A percentile compares a stretch with the other conserved stretches of the same genome.
Conservation (phyloP, 257 asterid species). For the Nicotiana otophora region DNA sequence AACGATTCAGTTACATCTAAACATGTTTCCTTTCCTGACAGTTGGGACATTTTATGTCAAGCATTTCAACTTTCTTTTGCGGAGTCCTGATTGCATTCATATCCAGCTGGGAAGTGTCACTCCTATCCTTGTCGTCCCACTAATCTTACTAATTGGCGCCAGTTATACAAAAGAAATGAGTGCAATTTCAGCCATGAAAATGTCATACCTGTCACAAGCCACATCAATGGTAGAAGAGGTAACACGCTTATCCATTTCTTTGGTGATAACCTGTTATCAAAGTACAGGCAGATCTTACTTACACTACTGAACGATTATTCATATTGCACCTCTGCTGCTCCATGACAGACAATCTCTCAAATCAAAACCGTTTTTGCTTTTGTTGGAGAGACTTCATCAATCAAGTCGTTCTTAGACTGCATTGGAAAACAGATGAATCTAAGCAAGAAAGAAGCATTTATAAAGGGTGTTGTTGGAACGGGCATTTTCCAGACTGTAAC, state of each 20-base stretch:
- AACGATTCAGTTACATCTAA: slow-evolving; percentile 14
- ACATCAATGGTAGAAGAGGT: slow-evolving; percentile 84
- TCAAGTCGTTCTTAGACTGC: slow-evolving; percentile 49
- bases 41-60: slow-evolving; percentile 76
- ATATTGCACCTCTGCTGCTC: slow-evolving; percentile 10
- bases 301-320: neutral
- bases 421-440: slow-evolving; percentile 38
- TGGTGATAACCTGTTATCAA: neutral
- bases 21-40: slow-evolving; percentile 26
- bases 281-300: neutral
- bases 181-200: slow-evolving; percentile 45
- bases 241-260: slow-evolving; percentile 4
- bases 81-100: slow-evolving; percentile 70
- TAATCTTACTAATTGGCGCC: slow-evolving; percentile 63
- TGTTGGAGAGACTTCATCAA: slow-evolving; percentile 69
- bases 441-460: slow-evolving; percentile 57
- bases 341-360: slow-evolving; percentile 64
- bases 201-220: slow-evolving; percentile 59
- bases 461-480: slow-evolving; percentile 75
- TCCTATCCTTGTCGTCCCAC: slow-evolving; percentile 71
- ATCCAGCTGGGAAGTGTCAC: slow-evolving; percentile 81
- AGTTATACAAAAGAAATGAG: slow-evolving; percentile 70
- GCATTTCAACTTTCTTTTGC: slow-evolving; percentile 62
- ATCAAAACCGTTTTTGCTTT: slow-evolving; percentile 83
- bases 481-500: slow-evolving; percentile 76